phyloP scores from a whole-genome alignment of 805 yeast species.

The Candida vaughaniae region DNA sequence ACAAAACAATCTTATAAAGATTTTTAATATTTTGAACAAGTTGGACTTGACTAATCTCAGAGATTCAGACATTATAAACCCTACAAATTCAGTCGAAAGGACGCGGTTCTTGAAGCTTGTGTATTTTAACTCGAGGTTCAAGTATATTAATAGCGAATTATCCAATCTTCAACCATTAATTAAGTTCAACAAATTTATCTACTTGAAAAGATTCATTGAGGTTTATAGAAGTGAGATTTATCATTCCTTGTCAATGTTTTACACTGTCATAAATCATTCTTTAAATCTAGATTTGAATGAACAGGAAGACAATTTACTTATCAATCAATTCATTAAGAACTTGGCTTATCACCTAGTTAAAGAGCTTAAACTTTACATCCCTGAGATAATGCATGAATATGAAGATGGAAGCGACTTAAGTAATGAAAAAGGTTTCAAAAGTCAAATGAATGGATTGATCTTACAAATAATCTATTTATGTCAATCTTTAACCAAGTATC shows the following conservation, averaged over 20 bases:
- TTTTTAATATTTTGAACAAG: conserved; percentile 70
- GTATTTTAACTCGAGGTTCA: conserved; percentile 64
- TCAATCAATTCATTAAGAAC: conserved; percentile 29
- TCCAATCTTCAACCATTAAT: conserved; percentile 56
- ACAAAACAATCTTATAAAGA: conserved; percentile 75
- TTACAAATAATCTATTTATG: conserved; percentile 86
- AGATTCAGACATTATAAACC: conserved; percentile 68
- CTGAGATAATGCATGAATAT: conserved; percentile 12
- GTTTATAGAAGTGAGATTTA: conserved; percentile 80
- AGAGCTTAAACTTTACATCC: conserved; percentile 24
- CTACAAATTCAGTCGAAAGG: conserved; percentile 47
- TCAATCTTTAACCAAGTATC: conserved; percentile 73
- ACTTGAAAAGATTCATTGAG: conserved; percentile 77
- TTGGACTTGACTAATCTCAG: conserved; percentile 68
- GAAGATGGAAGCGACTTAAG: conserved; percentile 15
- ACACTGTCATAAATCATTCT: conserved; percentile 53
- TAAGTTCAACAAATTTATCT: conserved; percentile 53
- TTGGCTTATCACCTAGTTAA: conserved; percentile 24
- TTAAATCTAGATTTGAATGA: conserved; percentile 15
- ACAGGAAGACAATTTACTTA: conserved; percentile 21
- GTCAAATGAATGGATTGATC: conserved; percentile 62
- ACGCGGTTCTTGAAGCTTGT: conserved; percentile 45
- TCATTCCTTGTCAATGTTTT: conserved; percentile 65
- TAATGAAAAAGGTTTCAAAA: conserved; percentile 30
- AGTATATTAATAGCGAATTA: conserved; percentile 63